These are phyloP conservation scores for Erodium texanum DNA, from an alignment of 441 rosid species.

Conservation along the genomic window DNA sequence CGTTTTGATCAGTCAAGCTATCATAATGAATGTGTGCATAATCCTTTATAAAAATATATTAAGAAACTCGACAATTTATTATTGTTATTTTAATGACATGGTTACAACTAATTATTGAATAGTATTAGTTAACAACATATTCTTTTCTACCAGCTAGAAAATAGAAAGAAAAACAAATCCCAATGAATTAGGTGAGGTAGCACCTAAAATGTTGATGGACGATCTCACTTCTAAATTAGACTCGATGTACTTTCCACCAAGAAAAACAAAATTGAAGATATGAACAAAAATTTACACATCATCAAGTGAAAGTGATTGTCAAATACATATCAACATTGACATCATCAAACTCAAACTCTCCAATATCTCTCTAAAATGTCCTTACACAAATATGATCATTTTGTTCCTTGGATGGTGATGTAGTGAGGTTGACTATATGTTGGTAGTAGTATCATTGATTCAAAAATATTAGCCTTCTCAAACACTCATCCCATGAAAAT, in stretches of 20 bases:
- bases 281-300: background rate
- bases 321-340: background rate
- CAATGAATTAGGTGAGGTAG: background rate
- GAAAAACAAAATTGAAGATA: background rate
- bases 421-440: background rate
- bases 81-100: too few relatives aligned
- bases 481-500: slow-evolving; percentile 2
- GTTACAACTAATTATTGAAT: too few relatives aligned
- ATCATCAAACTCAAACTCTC: too few relatives aligned
- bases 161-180: background rate
- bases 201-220: background rate
- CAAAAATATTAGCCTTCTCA: background rate
- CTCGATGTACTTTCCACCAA: background rate
- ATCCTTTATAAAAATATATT: too few relatives aligned
- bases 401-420: background rate
- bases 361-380: too few relatives aligned
- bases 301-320: background rate
- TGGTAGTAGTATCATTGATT: background rate
- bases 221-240: background rate
- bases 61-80: too few relatives aligned
- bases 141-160: background rate
- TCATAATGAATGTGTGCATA: too few relatives aligned
- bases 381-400: background rate
- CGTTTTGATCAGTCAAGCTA: too few relatives aligned
- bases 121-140: too few relatives aligned